Conservation (phyloP, 2,329 filamentous ascomycete genomes). For the Plenodomus lindquistii region DNA sequence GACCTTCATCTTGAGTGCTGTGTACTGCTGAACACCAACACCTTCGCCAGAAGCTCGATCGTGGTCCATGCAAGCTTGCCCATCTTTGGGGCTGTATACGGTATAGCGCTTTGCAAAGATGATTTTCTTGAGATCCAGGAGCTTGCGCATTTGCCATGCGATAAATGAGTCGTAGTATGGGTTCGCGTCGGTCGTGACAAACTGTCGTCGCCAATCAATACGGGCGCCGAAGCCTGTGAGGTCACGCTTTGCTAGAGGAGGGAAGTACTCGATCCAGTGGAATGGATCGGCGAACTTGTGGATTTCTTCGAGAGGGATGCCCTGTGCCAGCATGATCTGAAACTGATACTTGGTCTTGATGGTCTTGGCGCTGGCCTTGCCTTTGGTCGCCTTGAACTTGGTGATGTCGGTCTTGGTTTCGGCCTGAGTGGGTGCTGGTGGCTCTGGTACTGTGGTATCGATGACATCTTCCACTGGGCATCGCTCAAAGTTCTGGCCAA, state of each 20-base stretch:
- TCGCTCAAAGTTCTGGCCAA: conserved; percentile 81
- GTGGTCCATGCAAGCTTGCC: conserved; percentile 86
- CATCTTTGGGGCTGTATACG: conserved; percentile 84
- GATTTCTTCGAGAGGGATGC: conserved; percentile 85
- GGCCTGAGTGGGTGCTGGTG: conserved; percentile 64
- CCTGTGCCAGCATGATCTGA: conserved; percentile 90
- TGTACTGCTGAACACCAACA: conserved; percentile 87
- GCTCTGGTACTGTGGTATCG: conserved; percentile 53
- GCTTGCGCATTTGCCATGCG: conserved; percentile 93
- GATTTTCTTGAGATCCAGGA: conserved; percentile 89
- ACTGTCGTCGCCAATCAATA: conserved; percentile 90
- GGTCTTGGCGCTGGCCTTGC: conserved; percentile 84
- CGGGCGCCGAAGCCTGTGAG: conserved; percentile 81
- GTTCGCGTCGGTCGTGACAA: conserved; percentile 95
- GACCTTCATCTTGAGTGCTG: conserved; percentile 86
- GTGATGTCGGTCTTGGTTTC: conserved; percentile 77
- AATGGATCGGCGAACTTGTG: conserved; percentile 90
- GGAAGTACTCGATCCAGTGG: conserved; percentile 92
- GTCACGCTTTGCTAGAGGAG: conserved; percentile 76
- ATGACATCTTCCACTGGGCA: conserved; percentile 55
- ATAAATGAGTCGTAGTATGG: conserved; percentile 96
- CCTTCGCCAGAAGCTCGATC: conserved; percentile 81
- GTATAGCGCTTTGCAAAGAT: conserved; percentile 93
- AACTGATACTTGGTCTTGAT: conserved; percentile 96
- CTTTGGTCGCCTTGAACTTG: conserved; percentile 80